Evolutionary conservation across 1,284 basidiomycete species (phyloP).

Genomic region (Tremellales sp.): DNA sequence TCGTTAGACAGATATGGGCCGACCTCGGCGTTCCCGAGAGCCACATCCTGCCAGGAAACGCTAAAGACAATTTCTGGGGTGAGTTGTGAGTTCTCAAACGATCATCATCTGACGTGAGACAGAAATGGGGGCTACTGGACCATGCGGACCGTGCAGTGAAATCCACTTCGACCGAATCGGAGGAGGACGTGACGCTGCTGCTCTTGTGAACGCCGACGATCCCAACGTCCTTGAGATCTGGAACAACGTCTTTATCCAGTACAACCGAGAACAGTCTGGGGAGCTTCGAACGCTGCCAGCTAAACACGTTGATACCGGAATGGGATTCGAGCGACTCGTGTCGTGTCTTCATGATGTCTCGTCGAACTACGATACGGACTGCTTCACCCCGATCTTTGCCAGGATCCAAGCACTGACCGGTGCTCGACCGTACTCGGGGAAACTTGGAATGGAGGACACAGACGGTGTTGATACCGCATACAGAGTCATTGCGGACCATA

Average conservation of each 20-base stretch:
- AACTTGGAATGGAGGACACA: conserved; percentile 84
- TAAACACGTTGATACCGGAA: conserved; percentile 96
- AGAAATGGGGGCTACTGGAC: conserved; percentile 99
- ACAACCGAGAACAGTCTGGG: conserved; percentile 89
- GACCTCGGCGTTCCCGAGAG: conserved; percentile 80
- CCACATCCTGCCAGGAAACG: conserved; percentile 89
- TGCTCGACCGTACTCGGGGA: conserved; percentile 80
- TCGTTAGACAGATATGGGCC: conserved; percentile 68
- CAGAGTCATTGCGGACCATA: conserved; percentile 94
- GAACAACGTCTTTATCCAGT: conserved; percentile 99
- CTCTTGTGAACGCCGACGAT: conserved; percentile 91
- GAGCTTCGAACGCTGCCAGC: conserved; percentile 76
- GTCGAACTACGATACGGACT: conserved; percentile 98
- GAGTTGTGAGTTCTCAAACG: conserved; percentile 32
- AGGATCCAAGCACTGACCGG: conserved; percentile 87
- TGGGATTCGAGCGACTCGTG: conserved; percentile 98
- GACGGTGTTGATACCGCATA: conserved; percentile 98
- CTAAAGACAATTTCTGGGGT: conserved; percentile 99
- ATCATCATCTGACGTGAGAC: conserved; percentile 9
- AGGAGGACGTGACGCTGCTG: conserved; percentile 75
- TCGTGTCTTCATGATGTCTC: conserved; percentile 85
- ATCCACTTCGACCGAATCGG: conserved; percentile 97
- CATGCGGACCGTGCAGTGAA: conserved; percentile 96
- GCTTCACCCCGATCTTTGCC: conserved; percentile 84
- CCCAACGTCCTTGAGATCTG: conserved; percentile 97